These are phyloP conservation scores for Pythium phragmiticola DNA, from an alignment of 352 stramenopile genomes.

Conservation along the genomic window DNA sequence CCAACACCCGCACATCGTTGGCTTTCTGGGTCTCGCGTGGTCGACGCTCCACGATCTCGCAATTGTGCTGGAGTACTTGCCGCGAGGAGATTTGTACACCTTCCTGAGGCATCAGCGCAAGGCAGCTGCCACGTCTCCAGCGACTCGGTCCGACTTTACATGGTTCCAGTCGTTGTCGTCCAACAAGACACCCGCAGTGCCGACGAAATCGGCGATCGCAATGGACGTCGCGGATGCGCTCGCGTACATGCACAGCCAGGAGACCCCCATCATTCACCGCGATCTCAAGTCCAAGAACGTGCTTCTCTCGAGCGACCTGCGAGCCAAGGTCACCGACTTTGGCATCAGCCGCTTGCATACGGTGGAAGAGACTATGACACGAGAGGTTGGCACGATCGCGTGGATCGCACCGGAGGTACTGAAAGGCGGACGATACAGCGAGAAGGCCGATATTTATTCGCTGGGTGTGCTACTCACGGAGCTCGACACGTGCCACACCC, in stretches of 20 bases:
- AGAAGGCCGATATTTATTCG: slow-evolving; percentile 41
- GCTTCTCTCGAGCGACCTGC: slow-evolving; percentile 11
- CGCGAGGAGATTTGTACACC: slow-evolving; percentile 27
- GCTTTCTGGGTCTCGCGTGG: slow-evolving; percentile 34
- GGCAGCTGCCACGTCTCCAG: slow-evolving; percentile 1
- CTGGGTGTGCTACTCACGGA: slow-evolving; percentile 40
- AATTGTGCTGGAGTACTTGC: slow-evolving; percentile 38
- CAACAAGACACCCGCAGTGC: background rate
- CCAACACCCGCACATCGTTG: slow-evolving; percentile 35
- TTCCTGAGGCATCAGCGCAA: slow-evolving; percentile 25
- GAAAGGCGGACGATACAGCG: slow-evolving; percentile 31
- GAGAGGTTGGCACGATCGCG: slow-evolving; percentile 34
- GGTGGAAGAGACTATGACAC: slow-evolving; percentile 34
- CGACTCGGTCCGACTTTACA: slow-evolving; percentile 8
- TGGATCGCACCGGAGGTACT: slow-evolving; percentile 46
- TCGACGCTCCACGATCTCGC: slow-evolving; percentile 31
- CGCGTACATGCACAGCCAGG: slow-evolving; percentile 22
- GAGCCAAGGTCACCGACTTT: slow-evolving; percentile 35
- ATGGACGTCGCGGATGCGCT: slow-evolving; percentile 18
- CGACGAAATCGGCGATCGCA: slow-evolving; percentile 16
- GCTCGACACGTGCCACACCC: slow-evolving; percentile 27
- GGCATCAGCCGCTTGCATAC: slow-evolving; percentile 29
- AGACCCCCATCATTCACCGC: slow-evolving; percentile 49
- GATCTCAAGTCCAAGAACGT: slow-evolving; percentile 72
- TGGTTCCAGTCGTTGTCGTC: slow-evolving; percentile 5